Evolutionary conservation across 2,329 filamentous ascomycete species (phyloP).

Genomic region (Mycosphaerella sp.): DNA sequence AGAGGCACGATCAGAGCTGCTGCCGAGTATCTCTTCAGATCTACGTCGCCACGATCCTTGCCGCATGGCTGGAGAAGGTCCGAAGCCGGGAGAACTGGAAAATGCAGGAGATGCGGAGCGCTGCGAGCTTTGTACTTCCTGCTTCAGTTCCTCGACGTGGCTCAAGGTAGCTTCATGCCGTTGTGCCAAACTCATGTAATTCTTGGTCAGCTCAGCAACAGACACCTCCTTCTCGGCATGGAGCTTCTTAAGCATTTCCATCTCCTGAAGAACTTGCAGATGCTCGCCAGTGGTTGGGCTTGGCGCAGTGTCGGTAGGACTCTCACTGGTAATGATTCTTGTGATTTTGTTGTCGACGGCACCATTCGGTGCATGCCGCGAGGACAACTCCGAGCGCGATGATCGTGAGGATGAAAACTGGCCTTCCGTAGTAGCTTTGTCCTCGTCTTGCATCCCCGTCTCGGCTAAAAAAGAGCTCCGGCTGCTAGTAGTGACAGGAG

Average conservation of each 20-base stretch:
- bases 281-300: conserved; percentile 32
- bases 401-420: conserved; percentile 77
- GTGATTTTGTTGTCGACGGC: conserved; percentile 29
- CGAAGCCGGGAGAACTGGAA: conserved; percentile 15
- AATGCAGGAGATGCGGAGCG: conserved; percentile 25
- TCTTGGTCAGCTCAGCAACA: conserved; percentile 64
- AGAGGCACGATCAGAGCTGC: conserved; percentile 72
- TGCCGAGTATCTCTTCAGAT: conserved; percentile 30
- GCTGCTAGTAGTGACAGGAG: conserved; percentile 50
- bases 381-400: conserved; percentile 89
- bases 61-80: conserved; percentile 18
- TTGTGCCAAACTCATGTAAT: conserved; percentile 75
- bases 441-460: conserved; percentile 62
- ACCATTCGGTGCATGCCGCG: conserved; percentile 64
- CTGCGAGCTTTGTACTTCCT: conserved; percentile 66
- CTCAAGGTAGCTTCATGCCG: conserved; percentile 76
- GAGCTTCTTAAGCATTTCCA: conserved; percentile 63
- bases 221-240: conserved; percentile 70
- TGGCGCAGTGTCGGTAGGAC: conserved; percentile 9
- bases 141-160: conserved; percentile 85
- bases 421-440: conserved; percentile 48
- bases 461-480: conserved; percentile 83
- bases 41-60: conserved; percentile 55
- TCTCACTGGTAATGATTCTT: conserved; percentile 13
- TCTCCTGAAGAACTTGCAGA: conserved; percentile 60